Evolutionary conservation across 176 grass and related monocot genomes (phyloP), one percentile per base, ranked within the genome.

Genomic region (Zoysia japonica): DNA sequence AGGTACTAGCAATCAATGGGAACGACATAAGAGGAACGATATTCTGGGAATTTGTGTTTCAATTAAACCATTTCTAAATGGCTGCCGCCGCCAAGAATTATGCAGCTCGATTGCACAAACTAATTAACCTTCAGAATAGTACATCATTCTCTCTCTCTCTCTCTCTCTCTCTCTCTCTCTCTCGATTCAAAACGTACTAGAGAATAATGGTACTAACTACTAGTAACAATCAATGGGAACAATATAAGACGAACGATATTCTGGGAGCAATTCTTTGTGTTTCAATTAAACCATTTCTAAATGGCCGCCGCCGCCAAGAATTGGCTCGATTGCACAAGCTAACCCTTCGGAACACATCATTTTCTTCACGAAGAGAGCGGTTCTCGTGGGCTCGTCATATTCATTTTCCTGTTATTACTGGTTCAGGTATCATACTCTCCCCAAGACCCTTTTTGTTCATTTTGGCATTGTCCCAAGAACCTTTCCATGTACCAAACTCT

Each of bases 401-500:
- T 86, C 63, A 60, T 36, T 74, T 74, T 75, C 11, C 13, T 38
- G 17, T 55, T 55, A 12, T 28, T 28, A 36, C 40, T 48, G 45
- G 35, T 45, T 74, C 41, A 77, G 44, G 44, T 39, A 49, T 77
- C 42, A 19, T 71, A 70, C 43, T 68, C 38, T 40, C 28, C 28
- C 28, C 19, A 28, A 65, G 53, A 20, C 11, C 72, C 37, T 48
- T 82, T 67, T 60, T 13, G 47, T 46, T 77, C 53, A 48, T 50
- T 41, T 4, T 5, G 4, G n/a, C 6, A 48, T 5, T 78, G 35
- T 37, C 67, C 45, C 36, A 11, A 67, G 52, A 72, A 78, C 61
- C 13, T 53, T 79, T 53, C 43, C 13, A 78, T 5, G 75, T 67
- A 80, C 40, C 53, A 83, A 69, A 83, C 51, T 68, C 40, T 74